Evolutionary conservation across 768 basidiomycete species (phyloP).

Genomic region (Rubroboletus satanas): DNA sequence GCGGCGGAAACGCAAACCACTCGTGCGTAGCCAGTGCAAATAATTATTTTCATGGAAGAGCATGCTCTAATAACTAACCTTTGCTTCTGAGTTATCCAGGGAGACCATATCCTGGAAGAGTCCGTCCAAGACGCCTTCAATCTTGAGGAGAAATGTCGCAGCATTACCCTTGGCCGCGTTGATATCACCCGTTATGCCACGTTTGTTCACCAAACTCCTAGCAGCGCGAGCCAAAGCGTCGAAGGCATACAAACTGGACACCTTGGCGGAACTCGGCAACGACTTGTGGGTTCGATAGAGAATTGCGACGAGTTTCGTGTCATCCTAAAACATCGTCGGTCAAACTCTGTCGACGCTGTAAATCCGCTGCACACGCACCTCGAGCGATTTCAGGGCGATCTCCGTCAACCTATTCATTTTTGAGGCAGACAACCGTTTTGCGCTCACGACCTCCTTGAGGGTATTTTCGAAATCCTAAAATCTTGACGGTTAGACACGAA

Average conservation of each 20-base stretch:
- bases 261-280: conserved; percentile 62
- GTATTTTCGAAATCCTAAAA: conserved; percentile 74
- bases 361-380: conserved; percentile 45
- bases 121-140: conserved; percentile 88
- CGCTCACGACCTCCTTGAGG: conserved; percentile 76
- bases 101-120: conserved; percentile 81
- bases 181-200: conserved; percentile 52
- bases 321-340: conserved; percentile 48
- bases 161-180: conserved; percentile 60
- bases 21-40: conserved; percentile 8
- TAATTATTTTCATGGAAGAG: conserved; percentile 1
- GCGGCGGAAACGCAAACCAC: conserved; percentile 4
- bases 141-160: conserved; percentile 82
- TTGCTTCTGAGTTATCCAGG: conserved; percentile 63
- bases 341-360: not conserved
- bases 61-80: conserved; percentile 61
- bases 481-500: conserved; percentile 5
- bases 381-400: conserved; percentile 70
- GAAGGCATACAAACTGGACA: conserved; percentile 88
- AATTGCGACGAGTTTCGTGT: conserved; percentile 82
- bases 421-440: conserved; percentile 82
- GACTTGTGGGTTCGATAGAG: conserved; percentile 88
- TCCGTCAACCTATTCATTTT: conserved; percentile 79
- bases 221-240: conserved; percentile 91
- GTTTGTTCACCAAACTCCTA: conserved; percentile 61